Conservation (phyloP, 257 asterid species). For the Solanum ossicruentum region DNA sequence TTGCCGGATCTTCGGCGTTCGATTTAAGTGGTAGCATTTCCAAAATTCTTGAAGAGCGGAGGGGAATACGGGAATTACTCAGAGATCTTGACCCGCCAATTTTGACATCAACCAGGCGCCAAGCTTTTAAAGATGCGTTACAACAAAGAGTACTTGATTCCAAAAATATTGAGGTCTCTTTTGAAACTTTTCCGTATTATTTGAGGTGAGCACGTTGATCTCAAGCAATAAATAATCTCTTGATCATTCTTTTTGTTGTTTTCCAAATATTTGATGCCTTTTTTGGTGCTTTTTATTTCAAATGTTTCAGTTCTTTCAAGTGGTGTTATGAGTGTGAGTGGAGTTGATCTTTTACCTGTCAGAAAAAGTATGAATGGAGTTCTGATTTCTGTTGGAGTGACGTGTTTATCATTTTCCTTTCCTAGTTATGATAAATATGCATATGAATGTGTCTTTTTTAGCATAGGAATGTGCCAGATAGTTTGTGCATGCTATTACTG, state of each 20-base stretch:
- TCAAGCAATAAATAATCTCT: background rate
- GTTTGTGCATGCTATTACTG: background rate
- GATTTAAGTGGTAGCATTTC: conserved; percentile 42
- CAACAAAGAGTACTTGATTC: conserved; percentile 52
- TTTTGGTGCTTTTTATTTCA: background rate
- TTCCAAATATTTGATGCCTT: background rate
- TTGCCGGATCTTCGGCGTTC: conserved; percentile 41
- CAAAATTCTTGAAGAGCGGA: conserved; percentile 39
- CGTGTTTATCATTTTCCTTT: background rate
- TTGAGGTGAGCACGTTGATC: conserved; percentile 42
- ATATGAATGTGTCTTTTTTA: background rate
- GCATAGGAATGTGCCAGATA: background rate
- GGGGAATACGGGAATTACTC: conserved; percentile 30
- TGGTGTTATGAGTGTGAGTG: background rate
- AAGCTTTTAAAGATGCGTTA: conserved; percentile 58
- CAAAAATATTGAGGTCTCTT: conserved; percentile 48
- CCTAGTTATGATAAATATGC: background rate
- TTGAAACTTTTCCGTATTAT: conserved; percentile 77
- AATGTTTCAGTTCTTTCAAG: background rate
- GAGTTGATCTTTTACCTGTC: background rate
- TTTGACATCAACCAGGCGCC: conserved; percentile 46
- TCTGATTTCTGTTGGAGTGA: background rate
- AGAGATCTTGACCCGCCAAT: conserved; percentile 51
- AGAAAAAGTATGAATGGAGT: background rate
- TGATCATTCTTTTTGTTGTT: background rate